Base-by-base conservation (phyloP, 768 basidiomycete genomes). In the Auricularia auricula-judae region DNA sequence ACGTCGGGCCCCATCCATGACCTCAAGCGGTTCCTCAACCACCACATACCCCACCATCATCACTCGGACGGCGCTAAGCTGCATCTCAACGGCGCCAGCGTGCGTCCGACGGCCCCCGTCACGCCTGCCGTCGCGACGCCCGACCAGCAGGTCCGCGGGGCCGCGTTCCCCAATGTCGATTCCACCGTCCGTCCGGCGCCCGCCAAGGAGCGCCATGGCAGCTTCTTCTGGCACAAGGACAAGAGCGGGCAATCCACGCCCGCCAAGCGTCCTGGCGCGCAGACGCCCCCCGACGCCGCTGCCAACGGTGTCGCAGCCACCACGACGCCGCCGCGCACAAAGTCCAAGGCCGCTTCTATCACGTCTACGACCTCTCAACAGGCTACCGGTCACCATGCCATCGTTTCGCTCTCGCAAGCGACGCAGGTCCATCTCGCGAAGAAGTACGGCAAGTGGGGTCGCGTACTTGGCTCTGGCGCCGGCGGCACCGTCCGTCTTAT, bases 361-460 rank as follows among this genome's bases (percentile, higher is more conserved):
- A 70, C 65, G 2, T 62, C 51, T 35, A 75, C 58, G 70, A 72
- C 59, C 62, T 71, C 62, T 71, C 72, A 35, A 69, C 74, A 62
- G 73, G 72, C 62, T 70, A 72, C 63, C 75, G 72, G 63, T 72
- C 74, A 66, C 64, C 67, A 66, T 33, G 76, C 78, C 64, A 76
- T 85, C 43, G 73, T 79, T 33, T 89, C 90, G 2, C 83, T 93
- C 29, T 85, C 89, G 14, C 85, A 87, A 61, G 91, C 89, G 4
- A 92, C 91, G 2, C 87, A 95, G 63, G 91, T 91, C 14, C 94
- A 97, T 74, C 79, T 99, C 65, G 79, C 89, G n/a, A 98, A 98
- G 79, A 98, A 98, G 80, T 99, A 99, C 70, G 97, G 97, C 68
- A 99, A 99, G 74, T 97, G 97, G 91, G 97, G 96, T 44, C 85